Conservation (phyloP, 768 basidiomycete species). For the Xerocomus potaroensis region DNA sequence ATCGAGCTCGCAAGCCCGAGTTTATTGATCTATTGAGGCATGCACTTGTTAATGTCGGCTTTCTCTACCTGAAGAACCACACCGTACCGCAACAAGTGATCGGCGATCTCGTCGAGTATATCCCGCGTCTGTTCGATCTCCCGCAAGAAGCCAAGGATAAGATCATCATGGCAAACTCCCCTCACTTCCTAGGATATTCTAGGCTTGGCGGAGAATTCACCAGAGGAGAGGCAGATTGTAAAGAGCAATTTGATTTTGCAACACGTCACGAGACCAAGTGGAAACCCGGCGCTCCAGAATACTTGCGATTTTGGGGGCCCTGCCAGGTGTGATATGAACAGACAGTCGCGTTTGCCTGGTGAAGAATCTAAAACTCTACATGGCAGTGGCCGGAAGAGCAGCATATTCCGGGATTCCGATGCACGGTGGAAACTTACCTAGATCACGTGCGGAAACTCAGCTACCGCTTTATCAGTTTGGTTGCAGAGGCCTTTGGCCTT, state of each 20-base stretch:
- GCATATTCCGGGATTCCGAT: constrained; percentile 66
- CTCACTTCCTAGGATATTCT: constrained; percentile 78
- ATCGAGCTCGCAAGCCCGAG: constrained; percentile 39
- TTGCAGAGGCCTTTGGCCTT: constrained; percentile 69
- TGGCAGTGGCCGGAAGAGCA: constrained; percentile 73
- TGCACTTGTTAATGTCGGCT: constrained; percentile 76
- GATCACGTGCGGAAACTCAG: constrained; percentile 55
- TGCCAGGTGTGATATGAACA: constrained; percentile 54
- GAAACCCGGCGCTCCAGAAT: constrained; percentile 62
- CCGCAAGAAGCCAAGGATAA: constrained; percentile 62
- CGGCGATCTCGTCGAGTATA: constrained; percentile 49
- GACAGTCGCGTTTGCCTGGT: too few relatives aligned
- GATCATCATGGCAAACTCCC: constrained; percentile 68
- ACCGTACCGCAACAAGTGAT: constrained; percentile 47
- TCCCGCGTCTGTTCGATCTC: constrained; percentile 68
- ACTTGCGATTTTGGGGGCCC: constrained; percentile 68
- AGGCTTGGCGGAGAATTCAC: constrained; percentile 70
- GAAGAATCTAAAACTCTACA: too few relatives aligned
- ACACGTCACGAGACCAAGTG: constrained; percentile 60
- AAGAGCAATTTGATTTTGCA: constrained; percentile 81
- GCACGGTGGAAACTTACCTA: constrained; percentile 54
- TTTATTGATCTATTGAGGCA: constrained; percentile 67
- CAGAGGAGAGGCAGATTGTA: constrained; percentile 63
- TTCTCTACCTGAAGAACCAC: constrained; percentile 72
- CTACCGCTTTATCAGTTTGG: constrained; percentile 54